Conservation (phyloP, 495 filamentous ascomycete species). For the Cenococcum geophilum region DNA sequence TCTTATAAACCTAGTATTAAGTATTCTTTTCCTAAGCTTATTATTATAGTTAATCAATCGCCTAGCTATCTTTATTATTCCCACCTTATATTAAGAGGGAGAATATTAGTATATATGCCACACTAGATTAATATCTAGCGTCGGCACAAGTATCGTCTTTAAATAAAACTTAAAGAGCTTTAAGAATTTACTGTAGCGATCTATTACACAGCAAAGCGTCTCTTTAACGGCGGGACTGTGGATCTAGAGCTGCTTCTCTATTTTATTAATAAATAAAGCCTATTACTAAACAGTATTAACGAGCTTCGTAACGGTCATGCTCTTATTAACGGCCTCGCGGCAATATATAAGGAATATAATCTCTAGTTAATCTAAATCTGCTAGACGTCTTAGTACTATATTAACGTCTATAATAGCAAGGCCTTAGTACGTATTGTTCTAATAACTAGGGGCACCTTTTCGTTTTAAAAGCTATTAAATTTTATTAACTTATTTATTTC, state of each 20-base stretch:
- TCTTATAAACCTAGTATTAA: neutral
- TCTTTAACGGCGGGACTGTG: constrained; percentile 34
- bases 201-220: constrained; percentile 25
- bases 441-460: neutral
- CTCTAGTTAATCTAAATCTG: neutral
- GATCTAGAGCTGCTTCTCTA: constrained; percentile 34
- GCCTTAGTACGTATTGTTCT: neutral
- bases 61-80: neutral
- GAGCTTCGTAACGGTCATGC: neutral
- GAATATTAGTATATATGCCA: constrained; percentile 27
- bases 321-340: neutral
- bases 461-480: neutral
- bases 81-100: neutral
- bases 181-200: constrained; percentile 36
- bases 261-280: constrained; percentile 32
- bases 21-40: neutral
- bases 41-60: constrained; percentile 1
- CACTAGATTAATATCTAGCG: constrained; percentile 31
- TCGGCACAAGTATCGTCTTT: constrained; percentile 28
- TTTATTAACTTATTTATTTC: neutral
- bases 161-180: constrained; percentile 29
- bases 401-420: neutral
- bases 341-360: neutral
- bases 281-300: constrained; percentile 25
- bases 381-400: neutral